Evolutionary conservation across 148 eudicot genomes (phyloP).

Genomic region (Heliamphora exappendiculata): DNA sequence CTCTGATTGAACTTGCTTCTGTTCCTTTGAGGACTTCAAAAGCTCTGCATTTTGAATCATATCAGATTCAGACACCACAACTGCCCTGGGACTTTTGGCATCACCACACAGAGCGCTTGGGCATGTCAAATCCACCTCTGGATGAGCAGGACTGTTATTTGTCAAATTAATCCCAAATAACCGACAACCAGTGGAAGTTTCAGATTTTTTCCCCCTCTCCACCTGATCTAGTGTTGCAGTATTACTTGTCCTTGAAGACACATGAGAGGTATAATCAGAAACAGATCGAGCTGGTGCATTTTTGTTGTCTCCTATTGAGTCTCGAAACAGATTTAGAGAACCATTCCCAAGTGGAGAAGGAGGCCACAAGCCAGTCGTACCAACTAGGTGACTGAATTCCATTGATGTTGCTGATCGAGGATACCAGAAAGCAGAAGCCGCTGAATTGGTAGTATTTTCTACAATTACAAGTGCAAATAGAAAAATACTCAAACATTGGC

Average conservation of each 20-base stretch:
- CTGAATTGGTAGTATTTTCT: conserved; percentile 29
- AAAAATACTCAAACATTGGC: not conserved
- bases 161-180: conserved; percentile 78
- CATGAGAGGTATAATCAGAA: conserved; percentile 20
- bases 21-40: conserved; percentile 28
- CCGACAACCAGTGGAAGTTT: conserved; percentile 39
- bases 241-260: conserved; percentile 24
- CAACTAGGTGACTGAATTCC: conserved; percentile 26
- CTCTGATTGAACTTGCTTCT: conserved; percentile 23
- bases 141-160: conserved; percentile 5
- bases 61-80: conserved; percentile 18
- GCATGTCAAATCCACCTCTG: conserved; percentile 16
- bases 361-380: conserved; percentile 27
- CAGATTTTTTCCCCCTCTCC: conserved; percentile 30
- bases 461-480: conserved; percentile 9
- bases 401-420: conserved; percentile 28
- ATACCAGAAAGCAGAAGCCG: conserved; percentile 44
- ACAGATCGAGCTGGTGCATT: conserved; percentile 20
- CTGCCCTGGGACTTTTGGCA: conserved; percentile 2
- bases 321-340: conserved; percentile 28
- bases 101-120: conserved; percentile 11
- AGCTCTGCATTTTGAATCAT: conserved; percentile 21
- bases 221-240: conserved; percentile 19
- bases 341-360: conserved; percentile 21
- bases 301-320: conserved; percentile 23